Evolutionary conservation across 164 flowering plant species (phyloP).

Genomic region (Vitis vinifera): DNA sequence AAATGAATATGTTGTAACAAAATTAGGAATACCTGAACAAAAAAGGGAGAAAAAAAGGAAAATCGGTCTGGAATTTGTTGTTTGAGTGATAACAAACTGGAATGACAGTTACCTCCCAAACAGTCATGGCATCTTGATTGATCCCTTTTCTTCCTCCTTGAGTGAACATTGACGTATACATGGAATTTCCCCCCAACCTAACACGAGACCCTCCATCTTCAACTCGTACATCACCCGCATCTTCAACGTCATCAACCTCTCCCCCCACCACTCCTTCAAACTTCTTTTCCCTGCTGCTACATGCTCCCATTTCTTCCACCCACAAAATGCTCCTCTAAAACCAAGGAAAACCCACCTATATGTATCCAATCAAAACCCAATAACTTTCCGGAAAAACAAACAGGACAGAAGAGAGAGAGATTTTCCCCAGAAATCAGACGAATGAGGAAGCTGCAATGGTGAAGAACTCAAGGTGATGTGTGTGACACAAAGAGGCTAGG

Average conservation of each 20-base stretch:
- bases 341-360: constrained; percentile 5
- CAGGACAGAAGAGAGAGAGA: background rate
- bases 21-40: no score
- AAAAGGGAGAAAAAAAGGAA: background rate
- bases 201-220: constrained; percentile 52
- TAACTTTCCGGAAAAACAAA: background rate
- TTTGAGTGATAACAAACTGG: no score
- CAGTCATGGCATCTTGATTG: constrained; percentile 90
- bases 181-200: constrained; percentile 51
- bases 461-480: background rate
- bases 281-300: constrained; percentile 39
- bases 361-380: background rate
- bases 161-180: constrained; percentile 51
- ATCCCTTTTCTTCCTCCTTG: constrained; percentile 75
- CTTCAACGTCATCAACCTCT: constrained; percentile 7
- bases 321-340: background rate
- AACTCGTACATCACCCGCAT: constrained; percentile 15
- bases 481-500: no score
- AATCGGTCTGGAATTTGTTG: no score
- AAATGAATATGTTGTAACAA: no score
- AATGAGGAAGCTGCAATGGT: constrained; percentile 1
- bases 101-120: constrained; percentile 68
- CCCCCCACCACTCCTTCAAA: constrained; percentile 13
- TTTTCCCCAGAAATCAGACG: constrained; percentile 6
- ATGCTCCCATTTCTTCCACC: constrained; percentile 49